A percentile compares a stretch with the other conserved stretches of the same genome.
These are phyloP conservation scores for Dryas drummondii DNA, from an alignment of 306 rosid species.

Conservation along the genomic window DNA sequence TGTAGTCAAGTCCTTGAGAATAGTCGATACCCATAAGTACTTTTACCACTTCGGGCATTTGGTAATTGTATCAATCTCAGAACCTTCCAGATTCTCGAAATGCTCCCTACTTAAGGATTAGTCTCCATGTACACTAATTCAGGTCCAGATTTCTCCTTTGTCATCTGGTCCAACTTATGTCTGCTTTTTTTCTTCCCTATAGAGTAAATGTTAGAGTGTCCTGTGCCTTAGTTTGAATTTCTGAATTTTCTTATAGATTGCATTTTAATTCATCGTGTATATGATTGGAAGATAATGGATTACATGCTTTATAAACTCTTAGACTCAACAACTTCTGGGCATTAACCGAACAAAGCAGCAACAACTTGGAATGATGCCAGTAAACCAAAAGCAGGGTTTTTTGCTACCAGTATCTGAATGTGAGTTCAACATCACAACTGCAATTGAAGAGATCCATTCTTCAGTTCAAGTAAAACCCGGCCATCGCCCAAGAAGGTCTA, in stretches of 20 bases:
- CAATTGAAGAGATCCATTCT: conserved; percentile 73
- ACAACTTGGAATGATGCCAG: conserved; percentile 51
- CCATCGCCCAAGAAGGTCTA: conserved; percentile 65
- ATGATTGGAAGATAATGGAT: conserved; percentile 6
- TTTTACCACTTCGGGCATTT: not conserved
- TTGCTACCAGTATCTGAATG: conserved; percentile 75
- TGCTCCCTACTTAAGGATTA: not conserved
- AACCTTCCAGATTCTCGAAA: not conserved
- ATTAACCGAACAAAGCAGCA: conserved; percentile 41
- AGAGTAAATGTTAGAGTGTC: not conserved
- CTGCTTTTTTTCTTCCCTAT: not conserved
- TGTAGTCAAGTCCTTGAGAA: not conserved
- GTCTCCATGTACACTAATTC: not conserved
- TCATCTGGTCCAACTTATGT: not conserved
- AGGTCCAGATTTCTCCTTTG: not conserved
- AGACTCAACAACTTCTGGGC: conserved; percentile 60
- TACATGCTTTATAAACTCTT: conserved; percentile 27
- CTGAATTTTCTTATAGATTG: conserved; percentile 6
- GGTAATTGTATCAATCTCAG: not conserved
- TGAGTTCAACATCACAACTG: conserved; percentile 65
- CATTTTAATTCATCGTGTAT: conserved; percentile 1
- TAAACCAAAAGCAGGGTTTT: conserved; percentile 56
- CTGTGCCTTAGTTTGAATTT: not conserved
- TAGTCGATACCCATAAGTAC: not conserved
- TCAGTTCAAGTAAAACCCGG: conserved; percentile 24